Evolutionary conservation across 2,329 filamentous ascomycete species (phyloP).

Genomic region (Sclerotinia nivalis): DNA sequence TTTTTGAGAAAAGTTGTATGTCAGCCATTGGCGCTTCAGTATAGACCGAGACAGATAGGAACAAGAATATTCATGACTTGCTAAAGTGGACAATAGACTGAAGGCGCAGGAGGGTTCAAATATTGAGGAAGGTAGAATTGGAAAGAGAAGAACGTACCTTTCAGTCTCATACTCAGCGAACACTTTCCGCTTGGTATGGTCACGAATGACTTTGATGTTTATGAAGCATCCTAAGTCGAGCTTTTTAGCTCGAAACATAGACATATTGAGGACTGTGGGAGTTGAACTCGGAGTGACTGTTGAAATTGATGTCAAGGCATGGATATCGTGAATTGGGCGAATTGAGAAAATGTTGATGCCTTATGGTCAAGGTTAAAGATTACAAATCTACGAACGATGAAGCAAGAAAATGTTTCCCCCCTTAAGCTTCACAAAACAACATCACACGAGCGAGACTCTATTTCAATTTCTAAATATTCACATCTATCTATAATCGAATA

Average conservation of each 20-base stretch:
- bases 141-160: slow-evolving; percentile 52
- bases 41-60: neutral
- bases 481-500: no score
- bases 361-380: neutral
- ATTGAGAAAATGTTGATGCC: neutral
- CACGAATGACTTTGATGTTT: slow-evolving; percentile 84
- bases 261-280: slow-evolving; percentile 54
- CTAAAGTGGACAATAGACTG: neutral
- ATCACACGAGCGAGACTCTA: no score
- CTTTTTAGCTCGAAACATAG: slow-evolving; percentile 86
- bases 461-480: neutral
- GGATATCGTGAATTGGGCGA: neutral
- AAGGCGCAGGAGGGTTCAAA: no score
- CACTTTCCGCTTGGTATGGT: slow-evolving; percentile 95
- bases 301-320: neutral
- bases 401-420: neutral
- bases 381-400: neutral
- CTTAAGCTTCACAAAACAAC: no score
- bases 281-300: neutral
- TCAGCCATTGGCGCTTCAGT: slow-evolving; percentile 14
- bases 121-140: neutral
- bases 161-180: slow-evolving; percentile 85
- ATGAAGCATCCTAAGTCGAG: slow-evolving; percentile 86
- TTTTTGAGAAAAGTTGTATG: slow-evolving; percentile 10
- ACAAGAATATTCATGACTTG: neutral